Percentiles rank a stretch among this genome's conserved stretches.
Evolutionary conservation across 257 asterid species (phyloP).

Genomic region (Vinca minor): DNA sequence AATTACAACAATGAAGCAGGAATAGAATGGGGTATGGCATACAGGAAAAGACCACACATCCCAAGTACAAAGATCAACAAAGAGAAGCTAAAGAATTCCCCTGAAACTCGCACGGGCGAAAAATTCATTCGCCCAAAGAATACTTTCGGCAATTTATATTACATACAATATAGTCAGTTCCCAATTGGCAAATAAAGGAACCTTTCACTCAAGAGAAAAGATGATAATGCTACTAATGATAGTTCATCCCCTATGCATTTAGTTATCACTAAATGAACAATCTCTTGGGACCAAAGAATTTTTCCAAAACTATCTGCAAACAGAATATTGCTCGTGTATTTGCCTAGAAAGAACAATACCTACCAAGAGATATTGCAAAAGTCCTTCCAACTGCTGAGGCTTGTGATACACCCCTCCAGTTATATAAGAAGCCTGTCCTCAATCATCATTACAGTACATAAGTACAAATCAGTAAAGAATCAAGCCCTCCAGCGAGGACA

Average conservation of each 20-base stretch:
- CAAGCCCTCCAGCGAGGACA: neutral
- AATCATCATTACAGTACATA: constrained; percentile 17
- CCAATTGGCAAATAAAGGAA: neutral
- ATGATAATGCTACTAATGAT: neutral
- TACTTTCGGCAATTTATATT: neutral
- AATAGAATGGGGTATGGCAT: neutral
- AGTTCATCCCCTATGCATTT: neutral
- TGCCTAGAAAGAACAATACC: constrained; percentile 19
- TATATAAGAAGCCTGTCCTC: constrained; percentile 75
- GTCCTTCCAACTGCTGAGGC: constrained; percentile 71
- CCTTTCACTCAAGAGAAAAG: neutral
- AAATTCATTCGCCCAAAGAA: neutral
- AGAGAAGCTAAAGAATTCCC: neutral
- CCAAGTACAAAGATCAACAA: neutral
- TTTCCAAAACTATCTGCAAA: neutral
- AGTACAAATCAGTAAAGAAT: constrained; percentile 11
- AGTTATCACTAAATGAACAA: neutral
- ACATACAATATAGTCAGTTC: neutral
- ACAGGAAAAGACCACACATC: neutral
- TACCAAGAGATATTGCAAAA: constrained; percentile 77
- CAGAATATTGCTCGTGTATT: neutral
- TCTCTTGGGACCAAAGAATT: neutral
- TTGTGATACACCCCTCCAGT: constrained; percentile 87
- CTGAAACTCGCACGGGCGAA: neutral
- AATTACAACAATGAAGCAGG: neutral